Evolutionary conservation across 192 early-diverging fungal genomes (phyloP).

Genomic region (Physocladia obscura): DNA sequence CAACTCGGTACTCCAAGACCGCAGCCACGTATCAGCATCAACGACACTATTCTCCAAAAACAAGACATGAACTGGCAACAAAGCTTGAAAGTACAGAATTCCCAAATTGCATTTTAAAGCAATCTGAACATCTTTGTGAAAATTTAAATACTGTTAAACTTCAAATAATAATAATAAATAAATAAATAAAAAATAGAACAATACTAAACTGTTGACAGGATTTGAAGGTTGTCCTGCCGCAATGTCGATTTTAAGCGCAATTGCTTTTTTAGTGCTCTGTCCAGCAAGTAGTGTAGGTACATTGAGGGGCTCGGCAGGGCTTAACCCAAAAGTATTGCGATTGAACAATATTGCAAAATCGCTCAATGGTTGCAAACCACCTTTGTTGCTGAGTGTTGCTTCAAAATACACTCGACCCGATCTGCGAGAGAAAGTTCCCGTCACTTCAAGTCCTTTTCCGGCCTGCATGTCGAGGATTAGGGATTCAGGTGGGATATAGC

Average conservation of each 20-base stretch:
- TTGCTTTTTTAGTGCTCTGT: constrained; percentile 14
- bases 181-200: background rate
- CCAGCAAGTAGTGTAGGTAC: constrained; percentile 40
- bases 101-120: constrained; percentile 56
- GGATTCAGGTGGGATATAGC: background rate
- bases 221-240: background rate
- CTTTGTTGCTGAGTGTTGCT: constrained; percentile 44
- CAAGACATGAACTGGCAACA: constrained; percentile 20
- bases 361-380: constrained; percentile 22
- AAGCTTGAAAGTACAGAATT: constrained; percentile 50
- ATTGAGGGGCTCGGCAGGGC: constrained; percentile 38
- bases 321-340: constrained; percentile 52
- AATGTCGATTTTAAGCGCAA: constrained; percentile 23
- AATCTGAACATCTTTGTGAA: constrained; percentile 46
- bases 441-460: constrained; percentile 19
- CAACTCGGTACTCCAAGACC: constrained; percentile 13
- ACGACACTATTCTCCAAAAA: constrained; percentile 19
- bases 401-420: constrained; percentile 43
- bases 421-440: constrained; percentile 27
- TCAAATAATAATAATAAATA: background rate
- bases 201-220: constrained; percentile 28
- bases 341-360: constrained; percentile 67
- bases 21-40: constrained; percentile 22
- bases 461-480: constrained; percentile 5
- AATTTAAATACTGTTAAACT: too few relatives aligned